phyloP scores from a whole-genome alignment of 345 rosid genomes.

The Adansonia digitata region DNA sequence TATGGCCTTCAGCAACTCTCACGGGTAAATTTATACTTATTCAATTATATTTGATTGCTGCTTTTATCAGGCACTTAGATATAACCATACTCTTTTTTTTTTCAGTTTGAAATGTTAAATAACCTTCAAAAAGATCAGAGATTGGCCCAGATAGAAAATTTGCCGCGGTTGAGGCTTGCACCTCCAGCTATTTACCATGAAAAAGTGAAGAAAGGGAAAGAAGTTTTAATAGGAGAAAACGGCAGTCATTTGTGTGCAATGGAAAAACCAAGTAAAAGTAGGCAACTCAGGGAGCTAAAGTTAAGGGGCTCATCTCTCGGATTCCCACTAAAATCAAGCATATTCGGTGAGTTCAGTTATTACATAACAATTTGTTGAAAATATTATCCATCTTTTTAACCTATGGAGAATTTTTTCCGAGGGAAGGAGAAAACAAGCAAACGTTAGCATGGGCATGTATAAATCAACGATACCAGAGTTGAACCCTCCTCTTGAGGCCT shows the following conservation, averaged over 20 bases:
- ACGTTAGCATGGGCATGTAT: too few species aligned
- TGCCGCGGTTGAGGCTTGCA: constrained; percentile 79
- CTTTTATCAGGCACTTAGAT: neutral
- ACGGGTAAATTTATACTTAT: constrained; percentile 43
- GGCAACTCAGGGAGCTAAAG: constrained; percentile 45
- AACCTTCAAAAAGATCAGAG: constrained; percentile 64
- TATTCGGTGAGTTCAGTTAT: constrained; percentile 54
- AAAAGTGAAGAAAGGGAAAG: constrained; percentile 58
- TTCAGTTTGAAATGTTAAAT: constrained; percentile 80
- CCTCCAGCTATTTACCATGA: constrained; percentile 93
- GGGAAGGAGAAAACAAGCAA: constrained; percentile 49
- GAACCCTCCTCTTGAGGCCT: too few species aligned
- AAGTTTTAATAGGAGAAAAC: constrained; percentile 54
- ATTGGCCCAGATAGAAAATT: constrained; percentile 60
- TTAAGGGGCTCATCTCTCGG: constrained; percentile 66
- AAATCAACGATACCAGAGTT: too few species aligned
- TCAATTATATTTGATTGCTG: neutral
- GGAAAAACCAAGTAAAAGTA: constrained; percentile 42
- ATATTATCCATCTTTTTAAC: neutral
- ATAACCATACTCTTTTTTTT: constrained; percentile 12
- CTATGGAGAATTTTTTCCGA: constrained; percentile 20
- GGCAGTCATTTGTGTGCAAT: constrained; percentile 32
- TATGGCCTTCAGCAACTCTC: constrained; percentile 65
- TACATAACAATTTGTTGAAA: too few species aligned
- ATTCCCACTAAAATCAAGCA: constrained; percentile 51